These are phyloP conservation scores for Lathyrus sativus DNA, from an alignment of 306 rosid species.

Conservation along the genomic window DNA sequence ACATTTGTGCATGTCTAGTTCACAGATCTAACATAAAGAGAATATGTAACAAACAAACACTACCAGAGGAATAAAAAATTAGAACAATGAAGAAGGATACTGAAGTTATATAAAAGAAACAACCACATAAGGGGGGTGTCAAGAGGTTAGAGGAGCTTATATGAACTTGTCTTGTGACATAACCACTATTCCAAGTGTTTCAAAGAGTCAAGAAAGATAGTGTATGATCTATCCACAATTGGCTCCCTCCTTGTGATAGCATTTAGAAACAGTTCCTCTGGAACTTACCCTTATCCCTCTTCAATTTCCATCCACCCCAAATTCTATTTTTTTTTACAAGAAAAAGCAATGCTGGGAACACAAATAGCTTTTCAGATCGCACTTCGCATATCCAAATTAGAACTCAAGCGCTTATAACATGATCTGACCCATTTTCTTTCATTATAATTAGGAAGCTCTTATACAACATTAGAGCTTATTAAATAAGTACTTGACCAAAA, in stretches of 20 bases:
- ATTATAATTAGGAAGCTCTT: not conserved
- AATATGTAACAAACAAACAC: constrained; percentile 27
- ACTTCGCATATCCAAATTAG: not conserved
- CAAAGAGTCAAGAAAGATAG: not conserved
- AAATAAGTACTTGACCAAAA: not conserved
- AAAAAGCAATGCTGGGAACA: too few species aligned
- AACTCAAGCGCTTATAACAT: not conserved
- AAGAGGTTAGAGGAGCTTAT: not conserved
- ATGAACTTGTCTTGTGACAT: not conserved
- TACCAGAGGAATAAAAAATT: constrained; percentile 21
- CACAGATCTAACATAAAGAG: constrained; percentile 28
- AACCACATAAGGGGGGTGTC: not conserved
- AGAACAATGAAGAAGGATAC: constrained; percentile 1
- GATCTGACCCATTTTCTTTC: not conserved
- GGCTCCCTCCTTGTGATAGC: not conserved
- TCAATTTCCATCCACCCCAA: constrained; percentile 4
- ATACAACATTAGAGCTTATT: not conserved
- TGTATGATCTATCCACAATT: not conserved
- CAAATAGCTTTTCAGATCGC: not conserved
- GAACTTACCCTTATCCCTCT: not conserved
- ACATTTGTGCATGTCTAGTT: constrained; percentile 10
- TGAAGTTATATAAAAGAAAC: constrained; percentile 4
- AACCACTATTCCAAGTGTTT: not conserved
- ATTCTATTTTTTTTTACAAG: not conserved
- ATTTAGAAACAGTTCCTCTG: not conserved